Evolutionary conservation across 1,284 basidiomycete species (phyloP).

Genomic region (Moesziomyces parantarcticus): DNA sequence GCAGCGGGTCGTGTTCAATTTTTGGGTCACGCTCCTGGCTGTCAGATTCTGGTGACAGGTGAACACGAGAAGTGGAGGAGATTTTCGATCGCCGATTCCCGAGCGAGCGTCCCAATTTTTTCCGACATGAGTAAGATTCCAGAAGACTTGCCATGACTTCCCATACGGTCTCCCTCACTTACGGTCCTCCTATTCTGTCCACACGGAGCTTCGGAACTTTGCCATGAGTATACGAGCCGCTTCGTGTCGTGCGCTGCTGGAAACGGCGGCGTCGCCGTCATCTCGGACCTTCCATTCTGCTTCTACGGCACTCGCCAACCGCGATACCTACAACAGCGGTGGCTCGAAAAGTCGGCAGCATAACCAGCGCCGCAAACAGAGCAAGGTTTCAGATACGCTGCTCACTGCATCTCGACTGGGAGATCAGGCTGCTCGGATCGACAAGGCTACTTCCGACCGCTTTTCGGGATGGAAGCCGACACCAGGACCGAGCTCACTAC

Average conservation of each 20-base stretch:
- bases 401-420: slow-evolving; percentile 31
- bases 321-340: neutral
- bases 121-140: neutral
- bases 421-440: slow-evolving; percentile 10
- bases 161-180: too few species aligned
- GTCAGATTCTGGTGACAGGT: too few species aligned
- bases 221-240: slow-evolving; percentile 8
- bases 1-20: too few species aligned
- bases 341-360: neutral
- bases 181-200: too few species aligned
- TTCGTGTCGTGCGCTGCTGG: slow-evolving; percentile 8
- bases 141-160: too few species aligned
- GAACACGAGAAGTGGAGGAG: too few species aligned
- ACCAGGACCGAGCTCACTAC: slow-evolving; percentile 27
- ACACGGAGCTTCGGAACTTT: too few species aligned
- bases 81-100: too few species aligned
- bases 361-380: slow-evolving; percentile 8
- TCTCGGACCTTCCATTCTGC: slow-evolving; percentile 7
- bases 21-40: too few species aligned
- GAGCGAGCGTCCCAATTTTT: neutral
- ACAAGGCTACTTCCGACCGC: slow-evolving; percentile 14
- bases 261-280: neutral
- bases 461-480: slow-evolving; percentile 42
- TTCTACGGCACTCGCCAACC: neutral
- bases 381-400: slow-evolving; percentile 17